Conservation (phyloP, 257 asterid species). For the Ajuga chamaepitys region DNA sequence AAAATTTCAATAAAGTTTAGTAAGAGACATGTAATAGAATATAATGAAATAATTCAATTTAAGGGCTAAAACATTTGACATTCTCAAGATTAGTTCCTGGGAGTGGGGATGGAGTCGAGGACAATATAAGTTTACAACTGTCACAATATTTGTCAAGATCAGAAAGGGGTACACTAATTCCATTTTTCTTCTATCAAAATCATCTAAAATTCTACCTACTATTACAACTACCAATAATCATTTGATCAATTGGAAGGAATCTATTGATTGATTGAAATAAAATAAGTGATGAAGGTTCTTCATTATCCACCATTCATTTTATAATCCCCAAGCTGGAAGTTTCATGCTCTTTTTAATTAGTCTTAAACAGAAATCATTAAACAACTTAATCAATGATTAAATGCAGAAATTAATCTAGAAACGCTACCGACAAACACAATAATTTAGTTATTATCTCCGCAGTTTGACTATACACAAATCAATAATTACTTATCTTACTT, state of each 20-base stretch:
- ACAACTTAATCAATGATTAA: conserved; percentile 1
- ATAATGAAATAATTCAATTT: too few relatives aligned
- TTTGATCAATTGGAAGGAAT: conserved; percentile 18
- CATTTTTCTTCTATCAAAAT: not conserved
- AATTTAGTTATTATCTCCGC: not conserved
- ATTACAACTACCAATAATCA: not conserved
- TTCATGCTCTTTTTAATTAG: not conserved
- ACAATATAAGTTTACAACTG: not conserved
- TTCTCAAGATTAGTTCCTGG: too few relatives aligned
- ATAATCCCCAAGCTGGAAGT: not conserved
- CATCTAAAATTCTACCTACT: conserved; percentile 8
- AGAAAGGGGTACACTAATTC: not conserved
- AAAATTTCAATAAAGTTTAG: too few relatives aligned
- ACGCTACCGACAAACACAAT: conserved; percentile 19
- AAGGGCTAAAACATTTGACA: too few relatives aligned
- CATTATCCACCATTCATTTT: conserved; percentile 10
- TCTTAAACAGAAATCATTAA: not conserved
- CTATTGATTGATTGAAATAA: conserved; percentile 13
- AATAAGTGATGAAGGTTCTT: conserved; percentile 10
- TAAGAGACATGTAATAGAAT: too few relatives aligned
- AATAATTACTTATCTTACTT: too few relatives aligned
- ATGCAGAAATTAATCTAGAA: not conserved
- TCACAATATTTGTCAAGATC: conserved; percentile 5
- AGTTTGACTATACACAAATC: not conserved
- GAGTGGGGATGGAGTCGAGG: not conserved